Conservation (phyloP, 2,329 filamentous ascomycete genomes). For the Pseudophaeomoniella oleicola region DNA sequence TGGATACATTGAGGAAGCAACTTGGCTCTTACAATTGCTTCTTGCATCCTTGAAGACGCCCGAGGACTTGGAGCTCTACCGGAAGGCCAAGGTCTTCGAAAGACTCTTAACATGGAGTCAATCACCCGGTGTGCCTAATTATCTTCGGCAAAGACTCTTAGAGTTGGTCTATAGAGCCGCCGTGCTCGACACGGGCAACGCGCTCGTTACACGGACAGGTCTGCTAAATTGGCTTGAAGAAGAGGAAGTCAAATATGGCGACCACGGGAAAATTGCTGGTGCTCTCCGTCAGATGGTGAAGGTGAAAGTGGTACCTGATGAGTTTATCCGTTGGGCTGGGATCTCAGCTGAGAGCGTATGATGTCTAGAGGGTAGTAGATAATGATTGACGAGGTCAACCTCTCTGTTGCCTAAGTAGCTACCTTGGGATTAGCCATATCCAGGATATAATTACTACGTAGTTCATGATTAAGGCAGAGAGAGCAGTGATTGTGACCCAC, state of each 20-base stretch:
- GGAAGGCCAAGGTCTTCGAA: slow-evolving; percentile 55
- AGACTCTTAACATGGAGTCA: slow-evolving; percentile 47
- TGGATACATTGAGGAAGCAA: slow-evolving; percentile 55
- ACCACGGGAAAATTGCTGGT: not conserved
- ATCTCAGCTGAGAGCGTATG: too few relatives aligned
- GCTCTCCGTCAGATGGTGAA: not conserved
- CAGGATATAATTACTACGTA: too few relatives aligned
- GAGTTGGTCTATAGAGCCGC: not conserved
- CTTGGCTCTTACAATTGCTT: slow-evolving; percentile 60
- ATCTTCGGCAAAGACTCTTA: not conserved
- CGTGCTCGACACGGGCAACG: not conserved
- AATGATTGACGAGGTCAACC: too few relatives aligned
- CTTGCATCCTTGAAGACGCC: slow-evolving; percentile 46
- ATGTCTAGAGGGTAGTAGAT: too few relatives aligned
- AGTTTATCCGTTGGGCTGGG: not conserved
- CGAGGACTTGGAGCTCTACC: slow-evolving; percentile 33
- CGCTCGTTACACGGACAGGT: not conserved
- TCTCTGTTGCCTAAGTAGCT: too few relatives aligned
- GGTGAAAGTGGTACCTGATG: not conserved
- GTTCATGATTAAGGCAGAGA: too few relatives aligned
- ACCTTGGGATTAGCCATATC: too few relatives aligned
- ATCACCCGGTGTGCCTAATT: not conserved
- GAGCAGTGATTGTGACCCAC: too few relatives aligned
- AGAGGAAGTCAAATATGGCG: not conserved
- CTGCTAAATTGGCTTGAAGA: not conserved